Evolutionary conservation across 2,329 filamentous ascomycete genomes (phyloP), one percentile per base, ranked within the genome.

Genomic region (Emergomyces pasteurianus): DNA sequence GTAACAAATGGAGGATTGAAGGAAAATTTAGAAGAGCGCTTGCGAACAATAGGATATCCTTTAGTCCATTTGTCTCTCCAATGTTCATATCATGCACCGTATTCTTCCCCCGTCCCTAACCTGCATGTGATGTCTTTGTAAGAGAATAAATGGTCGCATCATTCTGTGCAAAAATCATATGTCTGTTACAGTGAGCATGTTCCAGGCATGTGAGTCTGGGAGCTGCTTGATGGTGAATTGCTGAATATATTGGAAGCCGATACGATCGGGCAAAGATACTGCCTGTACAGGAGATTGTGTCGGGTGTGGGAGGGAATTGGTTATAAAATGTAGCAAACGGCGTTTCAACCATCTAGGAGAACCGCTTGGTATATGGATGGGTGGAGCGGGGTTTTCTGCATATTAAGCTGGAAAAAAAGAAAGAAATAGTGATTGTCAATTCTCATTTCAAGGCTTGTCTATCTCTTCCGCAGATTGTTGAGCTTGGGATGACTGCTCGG

Each of bases 371-470:
- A 52, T 10, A n/a, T 21, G 49, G 49, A 6, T 2, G 26, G 21
- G n/a, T 16, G 31, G 34, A 9, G 6, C 10, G 34, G 10, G 2
- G 12, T 21, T 31, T n/a, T 55, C 31, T 36, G n/a, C 18, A 9
- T 12, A 23, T 23, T 40, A 54, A 16, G 52, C 34, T 18, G 31
- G 31, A 18, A 55, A 23, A 14, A 12, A 40, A 21, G 26, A 28
- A 12, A 1, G 10, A 2, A 18, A 34, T 28, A 16, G 26, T n/a
- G 26, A 36, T 7, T 18, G 12, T 2, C 26, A 23, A 6, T 23
- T n/a, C n/a, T 16, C 9, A 6, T 54, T 23, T 61, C 53, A 61
- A 23, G 36, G n/a, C 42, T 57, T 63, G 54, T 57, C 57, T 50
- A 34, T 38, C 28, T 63, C 62, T 42, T 42, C 59, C 23, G 54